phyloP scores from a whole-genome alignment of 2,329 filamentous ascomycete genomes.

The Curvularia lunata region DNA sequence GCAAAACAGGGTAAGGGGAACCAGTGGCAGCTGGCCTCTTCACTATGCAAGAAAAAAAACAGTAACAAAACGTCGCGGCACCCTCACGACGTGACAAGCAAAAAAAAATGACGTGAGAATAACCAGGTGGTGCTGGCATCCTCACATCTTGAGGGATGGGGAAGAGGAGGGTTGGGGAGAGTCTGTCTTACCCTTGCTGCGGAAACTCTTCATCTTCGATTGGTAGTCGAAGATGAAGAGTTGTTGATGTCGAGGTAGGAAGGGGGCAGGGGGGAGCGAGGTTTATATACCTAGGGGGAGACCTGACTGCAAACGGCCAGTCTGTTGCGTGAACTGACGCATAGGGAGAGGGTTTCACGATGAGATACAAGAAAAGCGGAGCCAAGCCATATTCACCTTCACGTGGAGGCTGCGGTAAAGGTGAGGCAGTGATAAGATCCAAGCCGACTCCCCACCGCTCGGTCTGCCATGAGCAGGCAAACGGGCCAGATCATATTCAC shows the following conservation, averaged over 20 bases:
- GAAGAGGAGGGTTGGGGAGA: too few relatives aligned
- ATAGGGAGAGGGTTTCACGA: not conserved
- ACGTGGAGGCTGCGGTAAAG: not conserved
- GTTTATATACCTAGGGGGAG: too few relatives aligned
- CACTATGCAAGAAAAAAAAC: not conserved
- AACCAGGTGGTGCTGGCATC: too few relatives aligned
- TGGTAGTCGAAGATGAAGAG: not conserved
- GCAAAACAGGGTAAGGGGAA: not conserved
- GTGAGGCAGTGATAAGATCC: conserved; percentile 8
- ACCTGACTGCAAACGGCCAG: too few relatives aligned
- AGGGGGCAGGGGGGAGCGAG: too few relatives aligned
- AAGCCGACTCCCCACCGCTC: not conserved
- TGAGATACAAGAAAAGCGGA: not conserved
- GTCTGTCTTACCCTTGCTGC: conserved; percentile 25
- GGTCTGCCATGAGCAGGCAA: not conserved
- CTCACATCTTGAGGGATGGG: too few relatives aligned
- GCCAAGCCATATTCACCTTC: conserved; percentile 2
- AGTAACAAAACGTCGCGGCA: not conserved
- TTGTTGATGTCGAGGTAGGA: not conserved
- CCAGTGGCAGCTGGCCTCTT: not conserved
- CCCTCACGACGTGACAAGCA: too few relatives aligned
- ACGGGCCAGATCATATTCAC: not conserved
- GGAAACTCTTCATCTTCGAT: conserved; percentile 28
- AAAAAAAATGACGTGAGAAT: too few relatives aligned
- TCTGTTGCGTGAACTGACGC: too few relatives aligned